phyloP scores from a whole-genome alignment of 331 rosid species.

The Saraca asoca region DNA sequence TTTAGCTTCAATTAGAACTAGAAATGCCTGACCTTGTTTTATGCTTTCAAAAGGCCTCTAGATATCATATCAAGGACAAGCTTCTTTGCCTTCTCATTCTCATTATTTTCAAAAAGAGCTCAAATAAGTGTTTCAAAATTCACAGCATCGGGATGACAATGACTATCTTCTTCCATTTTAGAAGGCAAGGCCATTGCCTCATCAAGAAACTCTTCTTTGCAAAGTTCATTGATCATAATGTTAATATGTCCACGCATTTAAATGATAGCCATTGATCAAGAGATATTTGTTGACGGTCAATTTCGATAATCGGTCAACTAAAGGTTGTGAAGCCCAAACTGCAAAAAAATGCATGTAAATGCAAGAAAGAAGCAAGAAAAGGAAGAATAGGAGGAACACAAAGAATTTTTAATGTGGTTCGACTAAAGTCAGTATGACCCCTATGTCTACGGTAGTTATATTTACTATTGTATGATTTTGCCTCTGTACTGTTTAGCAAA shows the following conservation, averaged over 20 bases:
- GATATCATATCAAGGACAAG: background rate
- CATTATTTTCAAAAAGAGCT: background rate
- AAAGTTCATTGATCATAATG: slow-evolving; percentile 6
- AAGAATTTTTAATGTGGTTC: too few species aligned
- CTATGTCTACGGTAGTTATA: too few species aligned
- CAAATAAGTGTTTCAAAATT: background rate
- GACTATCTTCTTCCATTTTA: background rate
- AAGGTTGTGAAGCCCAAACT: too few species aligned
- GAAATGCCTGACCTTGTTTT: background rate
- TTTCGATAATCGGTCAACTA: too few species aligned
- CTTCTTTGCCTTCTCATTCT: background rate
- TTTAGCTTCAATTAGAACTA: background rate
- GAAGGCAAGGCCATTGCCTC: background rate
- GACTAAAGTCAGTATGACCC: too few species aligned
- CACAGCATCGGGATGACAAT: background rate
- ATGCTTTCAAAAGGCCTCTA: background rate
- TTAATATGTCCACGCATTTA: background rate
- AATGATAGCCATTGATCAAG: background rate
- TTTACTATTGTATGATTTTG: too few species aligned
- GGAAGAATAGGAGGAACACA: too few species aligned
- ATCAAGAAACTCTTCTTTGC: background rate
- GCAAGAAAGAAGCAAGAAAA: too few species aligned
- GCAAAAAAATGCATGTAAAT: too few species aligned
- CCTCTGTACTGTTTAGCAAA: too few species aligned
- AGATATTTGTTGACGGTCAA: too few species aligned